Evolutionary conservation across 768 basidiomycete genomes (phyloP).

Genomic region (Tylopilus sp.): DNA sequence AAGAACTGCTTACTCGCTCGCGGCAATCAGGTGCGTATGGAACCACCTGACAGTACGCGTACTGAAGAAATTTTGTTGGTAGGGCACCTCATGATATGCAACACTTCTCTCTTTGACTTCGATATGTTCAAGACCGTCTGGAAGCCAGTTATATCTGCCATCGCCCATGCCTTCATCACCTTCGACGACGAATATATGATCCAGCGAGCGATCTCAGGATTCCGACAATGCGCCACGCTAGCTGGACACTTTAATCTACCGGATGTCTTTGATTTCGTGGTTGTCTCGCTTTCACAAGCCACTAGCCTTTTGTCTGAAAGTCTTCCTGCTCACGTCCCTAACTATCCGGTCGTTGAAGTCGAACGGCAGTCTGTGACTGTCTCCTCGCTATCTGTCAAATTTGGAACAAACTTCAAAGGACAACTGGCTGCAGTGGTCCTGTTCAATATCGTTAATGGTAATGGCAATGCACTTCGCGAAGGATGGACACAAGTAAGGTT

Average conservation of each 20-base stretch:
- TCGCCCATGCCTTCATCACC: slow-evolving; percentile 92
- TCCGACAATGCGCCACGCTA: slow-evolving; percentile 92
- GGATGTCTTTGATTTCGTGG: slow-evolving; percentile 96
- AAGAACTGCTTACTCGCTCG: slow-evolving; percentile 82
- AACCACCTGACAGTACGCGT: slow-evolving; percentile 2
- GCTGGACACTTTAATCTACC: slow-evolving; percentile 87
- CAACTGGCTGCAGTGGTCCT: slow-evolving; percentile 96
- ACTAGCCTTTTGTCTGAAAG: slow-evolving; percentile 81
- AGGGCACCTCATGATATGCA: slow-evolving; percentile 59
- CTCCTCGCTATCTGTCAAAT: slow-evolving; percentile 86
- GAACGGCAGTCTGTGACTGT: slow-evolving; percentile 89
- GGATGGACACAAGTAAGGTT: slow-evolving; percentile 84
- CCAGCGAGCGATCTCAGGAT: slow-evolving; percentile 92
- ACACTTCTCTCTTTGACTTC: slow-evolving; percentile 76
- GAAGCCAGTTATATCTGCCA: slow-evolving; percentile 90
- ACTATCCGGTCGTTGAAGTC: slow-evolving; percentile 85
- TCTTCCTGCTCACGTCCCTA: slow-evolving; percentile 66
- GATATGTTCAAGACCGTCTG: slow-evolving; percentile 95
- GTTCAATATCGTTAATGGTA: slow-evolving; percentile 96
- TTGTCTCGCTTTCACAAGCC: slow-evolving; percentile 87
- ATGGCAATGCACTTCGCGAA: slow-evolving; percentile 89
- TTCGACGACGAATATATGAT: slow-evolving; percentile 97
- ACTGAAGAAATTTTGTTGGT: slow-evolving; percentile 50
- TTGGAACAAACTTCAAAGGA: slow-evolving; percentile 92
- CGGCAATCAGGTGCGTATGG: slow-evolving; percentile 63